Evolutionary conservation across 495 filamentous ascomycete genomes (phyloP).

Genomic region (Ascodesmis nigricans): DNA sequence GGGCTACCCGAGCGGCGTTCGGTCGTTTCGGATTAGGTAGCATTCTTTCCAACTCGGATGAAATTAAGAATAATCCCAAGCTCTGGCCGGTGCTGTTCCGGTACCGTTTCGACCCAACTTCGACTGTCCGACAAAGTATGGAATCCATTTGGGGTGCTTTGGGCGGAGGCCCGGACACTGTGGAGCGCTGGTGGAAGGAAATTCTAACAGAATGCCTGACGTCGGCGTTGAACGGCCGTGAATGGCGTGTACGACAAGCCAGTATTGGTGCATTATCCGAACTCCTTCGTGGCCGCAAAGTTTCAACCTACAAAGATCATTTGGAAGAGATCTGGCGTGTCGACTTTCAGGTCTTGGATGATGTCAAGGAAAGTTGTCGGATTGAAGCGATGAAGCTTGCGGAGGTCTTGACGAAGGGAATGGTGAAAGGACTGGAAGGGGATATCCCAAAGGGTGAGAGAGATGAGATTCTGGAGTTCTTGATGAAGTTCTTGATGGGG

Average conservation of each 20-base stretch:
- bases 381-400: conserved; percentile 59
- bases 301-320: conserved; percentile 62
- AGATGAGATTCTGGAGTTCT: conserved; percentile 52
- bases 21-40: conserved; percentile 79
- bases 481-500: conserved; percentile 80
- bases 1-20: conserved; percentile 86
- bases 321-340: conserved; percentile 63
- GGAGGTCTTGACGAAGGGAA: conserved; percentile 53
- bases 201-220: conserved; percentile 73
- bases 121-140: conserved; percentile 82
- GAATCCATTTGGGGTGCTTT: conserved; percentile 89
- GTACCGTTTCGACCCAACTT: conserved; percentile 85
- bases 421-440: conserved; percentile 72
- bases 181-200: conserved; percentile 54
- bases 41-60: conserved; percentile 68
- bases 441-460: conserved; percentile 56
- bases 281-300: conserved; percentile 31
- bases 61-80: conserved; percentile 55
- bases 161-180: conserved; percentile 45
- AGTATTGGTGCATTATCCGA: conserved; percentile 80
- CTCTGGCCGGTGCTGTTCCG: conserved; percentile 86
- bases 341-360: conserved; percentile 70
- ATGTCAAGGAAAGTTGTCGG: conserved; percentile 81
- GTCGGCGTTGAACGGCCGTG: conserved; percentile 41
- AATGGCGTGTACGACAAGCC: conserved; percentile 82